These are phyloP conservation scores for Colletotrichum tropicicola DNA, from an alignment of 2,329 filamentous ascomycete genomes.

Conservation along the genomic window DNA sequence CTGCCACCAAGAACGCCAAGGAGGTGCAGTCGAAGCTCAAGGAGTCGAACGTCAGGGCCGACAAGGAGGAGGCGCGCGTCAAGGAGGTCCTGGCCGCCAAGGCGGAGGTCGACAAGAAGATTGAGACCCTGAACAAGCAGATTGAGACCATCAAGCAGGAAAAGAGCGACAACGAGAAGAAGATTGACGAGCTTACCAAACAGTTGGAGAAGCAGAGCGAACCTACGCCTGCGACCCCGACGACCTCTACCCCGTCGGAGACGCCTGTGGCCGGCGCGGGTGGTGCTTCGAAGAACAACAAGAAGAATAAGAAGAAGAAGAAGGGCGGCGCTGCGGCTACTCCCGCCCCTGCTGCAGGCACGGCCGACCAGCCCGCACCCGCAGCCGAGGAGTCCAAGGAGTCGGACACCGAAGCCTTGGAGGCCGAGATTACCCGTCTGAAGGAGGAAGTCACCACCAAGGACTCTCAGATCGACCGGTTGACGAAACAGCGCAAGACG, in stretches of 20 bases:
- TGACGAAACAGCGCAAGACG: conserved; percentile 75
- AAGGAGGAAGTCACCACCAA: conserved; percentile 68
- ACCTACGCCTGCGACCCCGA: conserved; percentile 31
- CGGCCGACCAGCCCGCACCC: conserved; percentile 44
- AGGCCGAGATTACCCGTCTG: conserved; percentile 59
- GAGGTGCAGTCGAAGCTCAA: conserved; percentile 39
- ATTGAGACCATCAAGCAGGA: conserved; percentile 49
- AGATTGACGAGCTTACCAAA: conserved; percentile 50
- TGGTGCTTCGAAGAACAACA: conserved; percentile 32
- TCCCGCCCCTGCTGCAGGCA: conserved; percentile 38
- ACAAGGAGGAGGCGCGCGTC: conserved; percentile 41
- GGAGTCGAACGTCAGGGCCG: conserved; percentile 32
- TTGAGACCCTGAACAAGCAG: conserved; percentile 49
- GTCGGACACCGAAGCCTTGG: conserved; percentile 48
- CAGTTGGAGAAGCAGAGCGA: conserved; percentile 37
- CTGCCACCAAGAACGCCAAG: conserved; percentile 37
- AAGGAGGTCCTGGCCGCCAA: conserved; percentile 47
- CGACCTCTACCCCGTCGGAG: conserved; percentile 32
- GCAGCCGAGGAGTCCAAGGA: conserved; percentile 33
- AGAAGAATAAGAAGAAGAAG: conserved; percentile 85
- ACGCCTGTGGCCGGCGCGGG: conserved; percentile 34
- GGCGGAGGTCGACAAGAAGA: conserved; percentile 51
- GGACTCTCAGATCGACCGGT: conserved; percentile 75
- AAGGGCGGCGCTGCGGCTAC: conserved; percentile 69
- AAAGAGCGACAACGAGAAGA: conserved; percentile 49